Evolutionary conservation across 768 basidiomycete genomes (phyloP), one percentile per base, ranked within the genome.

Genomic region (Hemileccinum rubropunctum): DNA sequence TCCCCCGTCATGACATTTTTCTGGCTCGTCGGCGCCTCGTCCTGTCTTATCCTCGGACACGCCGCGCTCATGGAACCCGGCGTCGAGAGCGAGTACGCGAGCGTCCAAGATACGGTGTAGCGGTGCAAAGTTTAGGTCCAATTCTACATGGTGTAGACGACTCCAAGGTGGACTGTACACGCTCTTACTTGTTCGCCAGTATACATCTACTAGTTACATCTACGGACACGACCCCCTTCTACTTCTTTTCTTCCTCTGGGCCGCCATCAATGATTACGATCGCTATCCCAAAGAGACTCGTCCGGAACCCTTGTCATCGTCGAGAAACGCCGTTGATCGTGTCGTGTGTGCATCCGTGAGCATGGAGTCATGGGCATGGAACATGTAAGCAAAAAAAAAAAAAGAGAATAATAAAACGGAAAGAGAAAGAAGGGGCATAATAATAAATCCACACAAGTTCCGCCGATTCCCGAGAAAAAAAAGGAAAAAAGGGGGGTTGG

Each of bases 31-130:
- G 93, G 94, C 17, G 87, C 89, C 1, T 93, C 91, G 1, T 78
- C 81, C 17, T 76, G 95, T 53, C 73, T 95, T 53, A 90, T 98
- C 61, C 74, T 95, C 54, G 83, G 76, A 10, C 95, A 98, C 63
- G 95, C 95, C 2, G 80, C 79, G 48, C 54, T 98, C 54, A 83
- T 98, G 54, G 95, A 98, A 69, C 95, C 95, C 2, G 95, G 95
- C 23, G 81, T 97, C 47, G 95, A 98, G 72, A 90, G 88, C 72
- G 93, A 95, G 67, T 97, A 97, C 58, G 83, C 87, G 3, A 63
- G 73, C 37, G 86, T 92, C n/a, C 80, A 88, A 67, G 88, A 87
- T 41, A 63, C 65, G 30, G 86, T 87, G 42, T 85, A 71, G 71
- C 33, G 28, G n/a, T 21, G n/a, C n/a, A n/a, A n/a, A n/a, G n/a